phyloP scores from a whole-genome alignment of 2,329 filamentous ascomycete species.

The Verticillium longisporum region DNA sequence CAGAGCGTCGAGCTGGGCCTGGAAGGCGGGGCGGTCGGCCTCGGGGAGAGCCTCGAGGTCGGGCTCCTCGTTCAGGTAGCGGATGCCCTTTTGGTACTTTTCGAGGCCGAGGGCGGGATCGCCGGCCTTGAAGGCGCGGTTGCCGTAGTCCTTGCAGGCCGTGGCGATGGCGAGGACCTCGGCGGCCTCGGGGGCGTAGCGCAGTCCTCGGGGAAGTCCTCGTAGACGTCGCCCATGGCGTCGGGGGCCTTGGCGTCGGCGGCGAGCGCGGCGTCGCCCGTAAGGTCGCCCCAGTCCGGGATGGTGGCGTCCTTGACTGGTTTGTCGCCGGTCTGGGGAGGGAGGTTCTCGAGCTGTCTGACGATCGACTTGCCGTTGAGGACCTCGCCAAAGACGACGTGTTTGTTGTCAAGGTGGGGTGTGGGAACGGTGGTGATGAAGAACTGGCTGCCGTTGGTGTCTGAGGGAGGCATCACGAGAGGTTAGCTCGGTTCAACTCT shows the following conservation, averaged over 20 bases:
- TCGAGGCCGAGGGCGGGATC: slow-evolving; percentile 65
- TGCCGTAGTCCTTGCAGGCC: slow-evolving; percentile 87
- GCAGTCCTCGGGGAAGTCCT: slow-evolving; percentile 92
- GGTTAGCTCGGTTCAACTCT: background rate
- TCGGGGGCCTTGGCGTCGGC: slow-evolving; percentile 67
- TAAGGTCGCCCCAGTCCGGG: slow-evolving; percentile 78
- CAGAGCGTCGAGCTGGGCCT: slow-evolving; percentile 43
- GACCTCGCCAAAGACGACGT: slow-evolving; percentile 95
- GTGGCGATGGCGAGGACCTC: slow-evolving; percentile 72
- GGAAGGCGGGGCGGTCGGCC: slow-evolving; percentile 58
- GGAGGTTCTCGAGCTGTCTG: slow-evolving; percentile 80
- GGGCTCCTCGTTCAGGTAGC: slow-evolving; percentile 83
- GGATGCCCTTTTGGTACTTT: slow-evolving; percentile 91
- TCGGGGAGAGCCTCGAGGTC: slow-evolving; percentile 65
- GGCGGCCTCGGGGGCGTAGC: slow-evolving; percentile 53
- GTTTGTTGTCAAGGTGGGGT: slow-evolving; percentile 90
- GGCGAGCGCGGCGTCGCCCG: slow-evolving; percentile 59
- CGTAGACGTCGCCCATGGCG: slow-evolving; percentile 80
- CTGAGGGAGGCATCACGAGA: slow-evolving; percentile 28
- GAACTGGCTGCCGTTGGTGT: slow-evolving; percentile 96
- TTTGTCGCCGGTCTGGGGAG: slow-evolving; percentile 70
- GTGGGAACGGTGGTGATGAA: slow-evolving; percentile 96
- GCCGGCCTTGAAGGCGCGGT: slow-evolving; percentile 80
- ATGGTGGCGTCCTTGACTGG: slow-evolving; percentile 68
- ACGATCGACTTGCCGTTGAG: slow-evolving; percentile 87